phyloP scores from a whole-genome alignment of 345 rosid species.

The Capsella bursapastoris region DNA sequence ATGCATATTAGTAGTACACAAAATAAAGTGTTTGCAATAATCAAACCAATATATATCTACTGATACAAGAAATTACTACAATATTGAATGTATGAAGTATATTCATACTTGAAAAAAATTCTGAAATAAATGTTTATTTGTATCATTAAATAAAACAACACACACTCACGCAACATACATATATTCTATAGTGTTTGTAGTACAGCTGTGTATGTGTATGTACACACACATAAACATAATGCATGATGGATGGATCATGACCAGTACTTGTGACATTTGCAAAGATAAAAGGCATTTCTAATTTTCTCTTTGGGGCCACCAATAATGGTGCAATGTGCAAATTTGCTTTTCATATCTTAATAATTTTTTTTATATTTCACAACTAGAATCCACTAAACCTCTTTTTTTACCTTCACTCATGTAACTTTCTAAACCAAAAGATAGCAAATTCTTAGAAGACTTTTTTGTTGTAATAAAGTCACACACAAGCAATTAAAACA shows the following conservation, averaged over 20 bases:
- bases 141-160: constrained; percentile 7
- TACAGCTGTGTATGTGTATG: constrained; percentile 38
- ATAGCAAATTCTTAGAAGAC: neutral
- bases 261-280: constrained; percentile 40
- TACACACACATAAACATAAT: constrained; percentile 21
- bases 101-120: neutral
- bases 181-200: constrained; percentile 29
- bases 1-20: neutral
- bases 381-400: constrained; percentile 16
- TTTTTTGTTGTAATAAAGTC: neutral
- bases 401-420: neutral
- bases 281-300: constrained; percentile 32
- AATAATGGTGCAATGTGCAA: constrained; percentile 34
- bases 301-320: constrained; percentile 36
- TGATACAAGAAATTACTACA: neutral
- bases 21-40: neutral
- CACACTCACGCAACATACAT: constrained; percentile 33
- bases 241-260: constrained; percentile 43
- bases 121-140: constrained; percentile 16
- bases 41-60: neutral
- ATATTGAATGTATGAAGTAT: neutral
- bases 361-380: neutral
- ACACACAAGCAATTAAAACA: constrained; percentile 8
- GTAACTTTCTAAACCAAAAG: neutral
- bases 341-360: neutral